Conservation (phyloP, 345 rosid species). For the Corymbia maculata region DNA sequence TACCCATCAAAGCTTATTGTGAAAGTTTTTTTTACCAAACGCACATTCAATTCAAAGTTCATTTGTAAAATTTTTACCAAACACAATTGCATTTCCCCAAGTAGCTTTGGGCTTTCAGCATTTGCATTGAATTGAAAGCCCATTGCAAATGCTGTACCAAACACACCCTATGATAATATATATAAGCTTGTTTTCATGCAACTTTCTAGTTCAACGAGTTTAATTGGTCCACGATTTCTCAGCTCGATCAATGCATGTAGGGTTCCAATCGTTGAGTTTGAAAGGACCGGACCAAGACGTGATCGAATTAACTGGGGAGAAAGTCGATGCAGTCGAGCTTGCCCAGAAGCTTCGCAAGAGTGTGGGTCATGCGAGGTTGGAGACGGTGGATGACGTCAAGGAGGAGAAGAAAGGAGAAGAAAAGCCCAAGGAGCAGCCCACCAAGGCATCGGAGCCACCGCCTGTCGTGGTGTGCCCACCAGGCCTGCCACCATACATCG, state of each 20-base stretch:
- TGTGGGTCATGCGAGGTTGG: neutral
- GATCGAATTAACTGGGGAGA: constrained; percentile 6
- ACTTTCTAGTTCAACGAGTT: neutral
- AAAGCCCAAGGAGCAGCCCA: no score
- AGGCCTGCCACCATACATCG: neutral
- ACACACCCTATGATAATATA: neutral
- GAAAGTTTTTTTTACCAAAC: no score
- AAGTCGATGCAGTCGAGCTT: neutral
- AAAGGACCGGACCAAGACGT: neutral
- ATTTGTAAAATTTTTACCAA: no score
- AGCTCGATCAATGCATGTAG: neutral
- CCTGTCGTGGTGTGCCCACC: no score
- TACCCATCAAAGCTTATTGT: no score
- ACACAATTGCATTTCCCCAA: no score
- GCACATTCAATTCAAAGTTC: no score
- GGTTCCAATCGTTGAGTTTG: neutral
- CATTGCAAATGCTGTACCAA: no score
- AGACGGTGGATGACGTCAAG: neutral
- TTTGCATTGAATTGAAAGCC: no score
- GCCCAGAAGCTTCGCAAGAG: neutral
- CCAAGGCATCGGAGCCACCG: neutral
- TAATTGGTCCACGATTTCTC: neutral
- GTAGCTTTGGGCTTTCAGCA: no score
- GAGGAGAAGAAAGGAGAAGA: neutral
- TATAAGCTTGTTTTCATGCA: neutral